A percentile compares a stretch with the other conserved stretches of the same genome.
Conservation (phyloP, 2,329 filamentous ascomycete genomes). For the Pseudogymnoascus sp. region DNA sequence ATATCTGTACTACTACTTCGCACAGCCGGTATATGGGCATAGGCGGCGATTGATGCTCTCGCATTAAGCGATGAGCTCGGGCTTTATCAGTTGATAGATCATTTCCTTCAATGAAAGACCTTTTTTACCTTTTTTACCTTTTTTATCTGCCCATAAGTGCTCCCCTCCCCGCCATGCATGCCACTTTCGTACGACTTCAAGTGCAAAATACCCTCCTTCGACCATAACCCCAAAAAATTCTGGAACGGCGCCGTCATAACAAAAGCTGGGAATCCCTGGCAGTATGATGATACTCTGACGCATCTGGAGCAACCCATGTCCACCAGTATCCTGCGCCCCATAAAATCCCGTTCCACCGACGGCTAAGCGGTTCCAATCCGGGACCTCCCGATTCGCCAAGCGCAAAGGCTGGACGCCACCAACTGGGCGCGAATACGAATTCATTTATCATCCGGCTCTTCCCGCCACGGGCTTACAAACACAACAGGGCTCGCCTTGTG, state of each 20-base stretch:
- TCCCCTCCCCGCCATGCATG: not conserved
- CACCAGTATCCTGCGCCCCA: not conserved
- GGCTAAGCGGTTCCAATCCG: not conserved
- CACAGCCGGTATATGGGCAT: not conserved
- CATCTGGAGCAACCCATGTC: not conserved
- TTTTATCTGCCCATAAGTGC: not conserved
- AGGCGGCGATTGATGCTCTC: not conserved
- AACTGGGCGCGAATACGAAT: constrained; percentile 1
- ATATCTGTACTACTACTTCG: constrained; percentile 7
- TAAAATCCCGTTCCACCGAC: not conserved
- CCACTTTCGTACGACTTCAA: not conserved
- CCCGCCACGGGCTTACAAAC: not conserved
- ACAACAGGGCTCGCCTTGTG: not conserved
- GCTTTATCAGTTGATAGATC: constrained; percentile 3
- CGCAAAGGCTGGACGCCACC: not conserved
- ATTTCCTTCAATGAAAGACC: not conserved
- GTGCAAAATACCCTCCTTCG: not conserved
- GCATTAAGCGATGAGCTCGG: not conserved
- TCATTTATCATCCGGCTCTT: not conserved
- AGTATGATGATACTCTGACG: not conserved
- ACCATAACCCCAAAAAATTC: not conserved
- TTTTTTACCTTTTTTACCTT: not conserved
- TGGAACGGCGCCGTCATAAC: not conserved
- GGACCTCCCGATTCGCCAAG: constrained; percentile 3
- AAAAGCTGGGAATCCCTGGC: not conserved